These are phyloP conservation scores for Phytophthora quininea DNA, from an alignment of 352 stramenopile genomes.

Conservation along the genomic window DNA sequence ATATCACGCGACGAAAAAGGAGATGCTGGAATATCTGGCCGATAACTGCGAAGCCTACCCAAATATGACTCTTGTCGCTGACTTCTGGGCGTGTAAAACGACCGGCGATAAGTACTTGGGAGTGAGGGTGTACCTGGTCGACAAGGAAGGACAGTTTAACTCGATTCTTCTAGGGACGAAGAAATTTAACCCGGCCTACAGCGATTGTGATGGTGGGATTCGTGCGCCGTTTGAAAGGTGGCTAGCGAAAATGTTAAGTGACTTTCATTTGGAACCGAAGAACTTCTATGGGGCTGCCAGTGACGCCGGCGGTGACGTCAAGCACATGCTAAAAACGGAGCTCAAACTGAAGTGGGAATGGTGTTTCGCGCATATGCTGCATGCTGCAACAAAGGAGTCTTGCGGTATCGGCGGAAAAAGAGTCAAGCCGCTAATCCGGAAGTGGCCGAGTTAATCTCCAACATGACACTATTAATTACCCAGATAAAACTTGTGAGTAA, in stretches of 20 bases:
- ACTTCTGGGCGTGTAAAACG: background rate
- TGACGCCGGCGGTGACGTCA: slow-evolving; percentile 23
- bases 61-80: background rate
- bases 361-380: slow-evolving; percentile 28
- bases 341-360: slow-evolving; percentile 28
- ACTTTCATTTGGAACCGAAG: slow-evolving; percentile 19
- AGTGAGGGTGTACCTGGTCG: background rate
- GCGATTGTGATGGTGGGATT: background rate
- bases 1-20: background rate
- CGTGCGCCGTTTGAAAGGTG: background rate
- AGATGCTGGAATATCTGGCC: background rate
- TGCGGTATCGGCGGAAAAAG: slow-evolving; percentile 25
- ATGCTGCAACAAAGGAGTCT: slow-evolving; percentile 29
- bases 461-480: background rate
- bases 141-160: background rate
- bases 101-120: background rate
- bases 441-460: slow-evolving; percentile 22
- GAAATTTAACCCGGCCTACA: background rate
- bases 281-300: slow-evolving; percentile 30
- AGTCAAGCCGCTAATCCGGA: slow-evolving; percentile 18
- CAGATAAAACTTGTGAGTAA: slow-evolving; percentile 12
- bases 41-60: background rate
- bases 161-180: slow-evolving; percentile 2
- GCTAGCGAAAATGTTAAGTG: slow-evolving; percentile 10
- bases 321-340: slow-evolving; percentile 18